Evolutionary conservation across 1,284 basidiomycete species (phyloP), one percentile per base, ranked within the genome.

Genomic region (Exobasidium rhododendri): DNA sequence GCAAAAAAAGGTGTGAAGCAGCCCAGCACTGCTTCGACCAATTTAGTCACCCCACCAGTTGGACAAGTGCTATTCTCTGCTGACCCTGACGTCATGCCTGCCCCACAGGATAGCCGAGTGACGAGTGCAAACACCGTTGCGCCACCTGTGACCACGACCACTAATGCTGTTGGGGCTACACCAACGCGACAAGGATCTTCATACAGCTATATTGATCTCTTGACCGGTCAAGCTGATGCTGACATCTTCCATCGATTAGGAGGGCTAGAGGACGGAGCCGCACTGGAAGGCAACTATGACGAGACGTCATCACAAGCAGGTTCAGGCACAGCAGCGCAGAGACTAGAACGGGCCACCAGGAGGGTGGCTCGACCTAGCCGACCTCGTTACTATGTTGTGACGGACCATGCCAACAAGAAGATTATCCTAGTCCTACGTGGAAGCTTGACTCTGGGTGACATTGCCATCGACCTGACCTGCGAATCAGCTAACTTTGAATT

Each of bases 391-490:
- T 76, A 76, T 57, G 71, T 76, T 10, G 72, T 76, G 26, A 75
- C 74, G 1, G 71, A 75, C 40, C 73, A 78, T 26, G 62, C 66
- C 2, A 61, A 68, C 24, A 63, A 61, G 46, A 70, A 67, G 1
- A 70, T 78, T 55, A 67, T 74, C 43, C 61, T 78, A 3, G 68
- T 75, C 0, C 62, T 78, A 2, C 70, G 78, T 0, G 78, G 78
- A 11, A 79, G 74, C 28, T 64, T 79, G 17, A 68, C 58, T 5
- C 56, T 79, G 14, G 77, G 77, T 31, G 78, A 80, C 44, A 45
- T 79, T 11, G 72, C 74, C 0, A 73, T 75, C 28, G 77, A 80
- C 57, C 66, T 80, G 4, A 78, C 77, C 1, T 80, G 78, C 67
- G 75, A 79, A 44, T 63, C 65, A 3, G 62, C 71, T 0, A 62